Evolutionary conservation across 495 filamentous ascomycete species (phyloP).

Genomic region (Annulohypoxylon bovei): DNA sequence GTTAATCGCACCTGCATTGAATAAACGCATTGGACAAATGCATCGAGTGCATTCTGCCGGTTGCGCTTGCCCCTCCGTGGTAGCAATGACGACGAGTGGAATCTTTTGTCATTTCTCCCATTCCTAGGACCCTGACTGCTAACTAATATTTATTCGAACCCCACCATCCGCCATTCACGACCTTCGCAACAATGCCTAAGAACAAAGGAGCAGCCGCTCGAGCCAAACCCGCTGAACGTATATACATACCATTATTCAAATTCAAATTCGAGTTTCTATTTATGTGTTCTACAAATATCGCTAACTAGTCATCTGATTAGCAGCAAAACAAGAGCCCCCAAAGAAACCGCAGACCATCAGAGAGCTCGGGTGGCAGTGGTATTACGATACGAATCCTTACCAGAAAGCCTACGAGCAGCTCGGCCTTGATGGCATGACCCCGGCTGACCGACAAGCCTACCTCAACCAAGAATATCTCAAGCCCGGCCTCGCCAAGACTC

Average conservation of each 20-base stretch:
- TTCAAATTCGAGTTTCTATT: neutral
- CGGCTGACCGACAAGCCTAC: conserved; percentile 51
- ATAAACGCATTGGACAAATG: neutral
- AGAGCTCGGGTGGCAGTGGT: conserved; percentile 50
- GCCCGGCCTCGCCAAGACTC: conserved; percentile 38
- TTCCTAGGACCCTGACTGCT: conserved; percentile 5
- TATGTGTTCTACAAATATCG: neutral
- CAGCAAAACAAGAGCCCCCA: conserved; percentile 36
- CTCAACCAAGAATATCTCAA: conserved; percentile 47
- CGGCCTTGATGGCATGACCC: conserved; percentile 50
- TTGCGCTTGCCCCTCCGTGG: conserved; percentile 34
- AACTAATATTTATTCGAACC: conserved; percentile 30
- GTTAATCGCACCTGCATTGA: neutral
- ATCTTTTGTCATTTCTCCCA: conserved; percentile 12
- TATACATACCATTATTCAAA: conserved; percentile 11
- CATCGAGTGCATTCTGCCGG: neutral
- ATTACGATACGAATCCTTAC: conserved; percentile 51
- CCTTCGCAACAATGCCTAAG: conserved; percentile 42
- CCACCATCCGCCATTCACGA: conserved; percentile 32
- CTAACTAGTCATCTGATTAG: conserved; percentile 22
- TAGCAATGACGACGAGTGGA: conserved; percentile 10
- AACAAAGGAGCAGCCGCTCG: conserved; percentile 40
- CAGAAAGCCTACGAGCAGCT: conserved; percentile 45
- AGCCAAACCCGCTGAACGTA: conserved; percentile 44
- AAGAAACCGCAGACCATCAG: conserved; percentile 45